Base-by-base conservation (phyloP, 2,329 filamentous ascomycete genomes). In the Botrytis galanthina region DNA sequence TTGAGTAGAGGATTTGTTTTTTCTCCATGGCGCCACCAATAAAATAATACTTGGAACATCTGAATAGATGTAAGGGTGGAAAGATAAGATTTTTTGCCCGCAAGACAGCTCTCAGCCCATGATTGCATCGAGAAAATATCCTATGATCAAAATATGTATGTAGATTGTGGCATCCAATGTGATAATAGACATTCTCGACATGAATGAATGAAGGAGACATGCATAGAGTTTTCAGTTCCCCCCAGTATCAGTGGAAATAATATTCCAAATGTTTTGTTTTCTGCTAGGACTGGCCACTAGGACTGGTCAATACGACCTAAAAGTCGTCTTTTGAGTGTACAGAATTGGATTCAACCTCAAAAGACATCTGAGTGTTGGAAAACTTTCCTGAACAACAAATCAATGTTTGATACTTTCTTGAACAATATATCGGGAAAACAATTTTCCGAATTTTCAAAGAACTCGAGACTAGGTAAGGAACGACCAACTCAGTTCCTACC, bases 11-110 rank as follows among this genome's bases (percentile, higher is more conserved):
- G 20, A 29, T 67, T 64, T 64, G 16, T 14, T 67, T 68, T 51
- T 54, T 29, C 14, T 8, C 37, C 35, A n/a, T 62, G 18, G 29
- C 66, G 48, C 66, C 66, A 68, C 66, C 66, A 68, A 68, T 68
- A 68, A 26, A 20, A 39, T 8, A 4, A n/a, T 22, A 16, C 35
- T 42, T 57, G 48, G 16, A 68, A 32, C 29, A 57, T 57, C n/a
- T 26, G 6, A 42, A 68, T 57, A 26, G 3, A 68, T 57, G 66
- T 32, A 68, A 68, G 66, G 66, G 48, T n/a, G 42, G 16, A 12
- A 22, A 63, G 61, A 63, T 20, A 39, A 42, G 26, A 39, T 37
- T 61, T 26, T 37, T 14, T 35, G 20, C 35, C 2, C 12, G 9
- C 12, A 39, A 61, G 10, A 32, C 9, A 29, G n/a, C 26, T 42